Conservation (phyloP, 176 grass and related monocot genomes). For the Poa pratensis region DNA sequence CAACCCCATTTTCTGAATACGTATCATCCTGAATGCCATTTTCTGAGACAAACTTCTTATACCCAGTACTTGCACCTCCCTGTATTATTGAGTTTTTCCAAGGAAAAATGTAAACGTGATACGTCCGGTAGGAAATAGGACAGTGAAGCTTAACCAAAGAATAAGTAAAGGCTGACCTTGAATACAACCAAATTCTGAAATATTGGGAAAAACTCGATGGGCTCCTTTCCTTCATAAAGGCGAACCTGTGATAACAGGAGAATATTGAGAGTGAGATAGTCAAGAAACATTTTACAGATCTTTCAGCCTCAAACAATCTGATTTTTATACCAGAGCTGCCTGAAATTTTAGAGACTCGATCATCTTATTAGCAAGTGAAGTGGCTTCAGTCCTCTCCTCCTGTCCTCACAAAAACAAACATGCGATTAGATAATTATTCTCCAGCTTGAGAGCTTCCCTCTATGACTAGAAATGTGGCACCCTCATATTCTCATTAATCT, state of each 20-base stretch:
- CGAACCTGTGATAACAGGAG: slow-evolving; percentile 65
- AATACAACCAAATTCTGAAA: slow-evolving; percentile 95
- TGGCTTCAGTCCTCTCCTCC: slow-evolving; percentile 84
- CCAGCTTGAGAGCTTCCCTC: slow-evolving; percentile 33
- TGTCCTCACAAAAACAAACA: slow-evolving; percentile 37
- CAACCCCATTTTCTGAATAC: slow-evolving; percentile 91
- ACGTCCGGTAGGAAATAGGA: not conserved
- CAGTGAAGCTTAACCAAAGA: slow-evolving; percentile 21
- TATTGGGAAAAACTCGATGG: slow-evolving; percentile 90
- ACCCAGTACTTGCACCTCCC: slow-evolving; percentile 89
- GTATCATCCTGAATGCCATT: slow-evolving; percentile 63
- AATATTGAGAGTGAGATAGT: slow-evolving; percentile 21
- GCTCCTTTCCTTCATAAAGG: slow-evolving; percentile 98
- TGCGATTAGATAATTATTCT: slow-evolving; percentile 26
- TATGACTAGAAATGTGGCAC: slow-evolving; percentile 18
- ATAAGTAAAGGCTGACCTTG: slow-evolving; percentile 61
- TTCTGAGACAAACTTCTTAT: slow-evolving; percentile 84
- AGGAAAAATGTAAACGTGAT: not conserved
- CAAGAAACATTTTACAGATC: slow-evolving; percentile 12
- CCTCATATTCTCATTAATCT: slow-evolving; percentile 27
- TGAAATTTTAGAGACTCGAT: slow-evolving; percentile 91
- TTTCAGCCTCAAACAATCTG: slow-evolving; percentile 27
- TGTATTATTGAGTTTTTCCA: slow-evolving; percentile 42
- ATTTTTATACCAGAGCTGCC: slow-evolving; percentile 76
- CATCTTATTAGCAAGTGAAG: slow-evolving; percentile 79